Conservation (phyloP, 306 rosid genomes). For the Trifolium pratense region DNA sequence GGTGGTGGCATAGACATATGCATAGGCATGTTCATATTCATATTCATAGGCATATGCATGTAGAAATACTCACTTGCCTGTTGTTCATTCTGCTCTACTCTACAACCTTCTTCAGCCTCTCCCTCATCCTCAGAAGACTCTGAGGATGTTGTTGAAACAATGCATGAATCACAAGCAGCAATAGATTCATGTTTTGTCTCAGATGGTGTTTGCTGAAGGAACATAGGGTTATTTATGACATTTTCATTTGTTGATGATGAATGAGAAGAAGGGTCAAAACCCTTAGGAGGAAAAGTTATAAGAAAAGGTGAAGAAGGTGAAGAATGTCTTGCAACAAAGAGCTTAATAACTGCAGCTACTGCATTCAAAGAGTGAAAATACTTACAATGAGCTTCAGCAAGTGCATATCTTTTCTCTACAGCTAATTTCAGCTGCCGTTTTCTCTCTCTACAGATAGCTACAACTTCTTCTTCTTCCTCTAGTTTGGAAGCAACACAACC, state of each 20-base stretch:
- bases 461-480: conserved; percentile 87
- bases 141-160: conserved; percentile 54
- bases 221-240: conserved; percentile 81
- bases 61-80: conserved; percentile 66
- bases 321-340: conserved; percentile 89
- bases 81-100: conserved; percentile 45
- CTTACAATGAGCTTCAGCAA: conserved; percentile 91
- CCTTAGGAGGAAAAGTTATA: conserved; percentile 78
- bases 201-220: conserved; percentile 76
- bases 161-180: conserved; percentile 59
- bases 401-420: conserved; percentile 80
- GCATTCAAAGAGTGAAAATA: conserved; percentile 75
- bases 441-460: conserved; percentile 86
- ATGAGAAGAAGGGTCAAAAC: conserved; percentile 42
- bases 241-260: conserved; percentile 49
- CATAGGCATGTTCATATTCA: conserved; percentile 61
- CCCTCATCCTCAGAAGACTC: conserved; percentile 69
- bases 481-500: conserved; percentile 96
- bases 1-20: conserved; percentile 38
- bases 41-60: conserved; percentile 77
- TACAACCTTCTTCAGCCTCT: conserved; percentile 29
- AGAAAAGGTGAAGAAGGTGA: conserved; percentile 83
- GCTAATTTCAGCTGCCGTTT: conserved; percentile 74
- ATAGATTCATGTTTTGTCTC: conserved; percentile 72
- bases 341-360: conserved; percentile 76